Evolutionary conservation across 1,139 yeast genomes (phyloP).

Genomic region (Yamadazyma jaroonii): DNA sequence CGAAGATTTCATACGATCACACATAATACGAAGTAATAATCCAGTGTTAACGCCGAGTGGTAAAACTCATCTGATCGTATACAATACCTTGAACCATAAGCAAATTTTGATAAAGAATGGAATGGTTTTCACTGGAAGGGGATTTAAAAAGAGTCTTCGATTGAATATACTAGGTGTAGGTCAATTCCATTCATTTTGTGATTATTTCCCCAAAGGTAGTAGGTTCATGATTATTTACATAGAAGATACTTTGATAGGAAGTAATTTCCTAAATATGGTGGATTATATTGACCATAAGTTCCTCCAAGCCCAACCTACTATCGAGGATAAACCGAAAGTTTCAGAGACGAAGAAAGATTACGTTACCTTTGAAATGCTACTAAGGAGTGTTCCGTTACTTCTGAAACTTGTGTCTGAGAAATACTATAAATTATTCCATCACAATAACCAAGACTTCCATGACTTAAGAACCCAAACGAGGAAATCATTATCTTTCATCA

Average conservation of each 20-base stretch:
- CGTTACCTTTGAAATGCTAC: constrained; percentile 40
- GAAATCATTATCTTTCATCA: constrained; percentile 27
- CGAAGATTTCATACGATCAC: constrained; percentile 70
- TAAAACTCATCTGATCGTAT: constrained; percentile 44
- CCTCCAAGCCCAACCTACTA: background rate
- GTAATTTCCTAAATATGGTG: constrained; percentile 12
- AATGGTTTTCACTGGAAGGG: constrained; percentile 51
- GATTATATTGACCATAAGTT: constrained; percentile 14
- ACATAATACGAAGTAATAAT: constrained; percentile 48
- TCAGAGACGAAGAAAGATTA: constrained; percentile 10
- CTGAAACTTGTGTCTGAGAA: constrained; percentile 47
- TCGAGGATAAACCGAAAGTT: background rate
- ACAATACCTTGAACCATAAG: constrained; percentile 58
- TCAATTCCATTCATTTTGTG: constrained; percentile 44
- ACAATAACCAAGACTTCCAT: constrained; percentile 36
- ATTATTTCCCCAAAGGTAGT: constrained; percentile 47
- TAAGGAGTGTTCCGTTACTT: constrained; percentile 46
- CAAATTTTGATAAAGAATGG: constrained; percentile 59
- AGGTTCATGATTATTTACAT: constrained; percentile 52
- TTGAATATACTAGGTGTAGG: constrained; percentile 43
- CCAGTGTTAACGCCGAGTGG: constrained; percentile 37
- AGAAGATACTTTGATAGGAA: constrained; percentile 49
- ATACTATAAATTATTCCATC: constrained; percentile 43
- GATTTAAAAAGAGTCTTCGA: constrained; percentile 50
- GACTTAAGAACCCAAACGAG: constrained; percentile 29